phyloP scores from a whole-genome alignment of 2,329 filamentous ascomycete species.

The Colletotrichum salicis region DNA sequence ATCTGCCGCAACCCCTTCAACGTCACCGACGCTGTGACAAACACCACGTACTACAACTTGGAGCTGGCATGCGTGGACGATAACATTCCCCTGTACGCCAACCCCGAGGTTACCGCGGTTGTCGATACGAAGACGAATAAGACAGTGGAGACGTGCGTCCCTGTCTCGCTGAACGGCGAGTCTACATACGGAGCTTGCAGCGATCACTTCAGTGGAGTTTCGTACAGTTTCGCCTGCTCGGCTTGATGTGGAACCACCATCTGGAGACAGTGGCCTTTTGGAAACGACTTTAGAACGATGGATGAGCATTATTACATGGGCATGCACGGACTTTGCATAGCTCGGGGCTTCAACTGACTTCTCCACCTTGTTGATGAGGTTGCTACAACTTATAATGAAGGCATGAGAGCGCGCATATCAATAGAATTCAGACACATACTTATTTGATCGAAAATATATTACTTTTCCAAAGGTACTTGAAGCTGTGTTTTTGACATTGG shows the following conservation, averaged over 20 bases:
- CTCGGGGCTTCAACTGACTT: rapidly evolving
- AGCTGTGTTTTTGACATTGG: too few relatives aligned
- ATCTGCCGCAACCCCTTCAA: constrained; percentile 33
- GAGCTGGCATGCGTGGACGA: constrained; percentile 30
- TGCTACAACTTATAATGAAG: neutral
- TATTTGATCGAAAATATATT: neutral
- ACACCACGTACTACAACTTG: constrained; percentile 16
- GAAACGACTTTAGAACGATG: neutral
- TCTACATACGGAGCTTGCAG: neutral
- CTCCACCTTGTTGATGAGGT: neutral
- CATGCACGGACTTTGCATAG: neutral
- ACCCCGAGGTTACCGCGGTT: constrained; percentile 10
- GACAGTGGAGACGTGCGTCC: constrained; percentile 20
- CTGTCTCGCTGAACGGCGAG: neutral
- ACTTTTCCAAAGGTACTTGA: too few relatives aligned
- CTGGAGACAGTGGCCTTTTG: neutral
- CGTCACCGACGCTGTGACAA: constrained; percentile 6
- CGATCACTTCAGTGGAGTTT: neutral
- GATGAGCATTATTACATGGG: neutral
- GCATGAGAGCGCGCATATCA: neutral
- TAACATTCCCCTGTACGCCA: neutral
- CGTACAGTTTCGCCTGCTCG: neutral
- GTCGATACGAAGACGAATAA: constrained; percentile 17
- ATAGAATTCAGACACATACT: neutral
- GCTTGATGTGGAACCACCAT: neutral